Evolutionary conservation across 305 asterid species (phyloP).

Genomic region (Solanum hybrid): DNA sequence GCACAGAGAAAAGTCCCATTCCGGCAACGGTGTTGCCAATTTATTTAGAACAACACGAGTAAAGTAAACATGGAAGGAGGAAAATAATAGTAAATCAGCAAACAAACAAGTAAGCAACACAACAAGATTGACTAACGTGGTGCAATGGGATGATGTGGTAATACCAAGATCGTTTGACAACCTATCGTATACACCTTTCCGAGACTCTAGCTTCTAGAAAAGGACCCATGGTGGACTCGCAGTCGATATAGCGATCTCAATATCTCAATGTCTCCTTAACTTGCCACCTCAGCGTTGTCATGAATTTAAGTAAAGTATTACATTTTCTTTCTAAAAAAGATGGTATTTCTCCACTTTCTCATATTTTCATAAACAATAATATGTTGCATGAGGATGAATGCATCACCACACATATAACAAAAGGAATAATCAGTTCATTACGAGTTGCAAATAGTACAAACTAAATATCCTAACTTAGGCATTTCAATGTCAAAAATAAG

Average conservation of each 20-base stretch:
- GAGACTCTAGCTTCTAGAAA: not conserved
- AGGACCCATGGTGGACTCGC: not conserved
- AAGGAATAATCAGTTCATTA: not conserved
- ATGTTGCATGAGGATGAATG: not conserved
- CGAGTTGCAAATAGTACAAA: not conserved
- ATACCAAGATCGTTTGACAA: not conserved
- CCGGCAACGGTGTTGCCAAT: not conserved
- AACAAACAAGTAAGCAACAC: not conserved
- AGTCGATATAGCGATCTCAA: not conserved
- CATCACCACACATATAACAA: not conserved
- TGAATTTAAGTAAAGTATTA: not conserved
- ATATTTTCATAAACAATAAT: no score
- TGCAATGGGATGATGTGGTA: not conserved
- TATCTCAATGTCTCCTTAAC: not conserved
- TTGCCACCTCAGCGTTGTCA: not conserved
- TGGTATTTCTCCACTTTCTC: not conserved
- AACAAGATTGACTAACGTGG: not conserved
- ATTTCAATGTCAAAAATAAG: not conserved
- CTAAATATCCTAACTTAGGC: not conserved
- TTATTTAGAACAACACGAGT: not conserved
- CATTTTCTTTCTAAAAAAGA: not conserved
- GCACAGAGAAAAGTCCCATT: not conserved
- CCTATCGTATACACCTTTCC: not conserved
- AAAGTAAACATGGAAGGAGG: not conserved
- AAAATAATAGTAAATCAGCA: not conserved